Evolutionary conservation across 164 flowering plant genomes (phyloP), one percentile per base, ranked within the genome.

Genomic region (Chloranthus sessilifolius): DNA sequence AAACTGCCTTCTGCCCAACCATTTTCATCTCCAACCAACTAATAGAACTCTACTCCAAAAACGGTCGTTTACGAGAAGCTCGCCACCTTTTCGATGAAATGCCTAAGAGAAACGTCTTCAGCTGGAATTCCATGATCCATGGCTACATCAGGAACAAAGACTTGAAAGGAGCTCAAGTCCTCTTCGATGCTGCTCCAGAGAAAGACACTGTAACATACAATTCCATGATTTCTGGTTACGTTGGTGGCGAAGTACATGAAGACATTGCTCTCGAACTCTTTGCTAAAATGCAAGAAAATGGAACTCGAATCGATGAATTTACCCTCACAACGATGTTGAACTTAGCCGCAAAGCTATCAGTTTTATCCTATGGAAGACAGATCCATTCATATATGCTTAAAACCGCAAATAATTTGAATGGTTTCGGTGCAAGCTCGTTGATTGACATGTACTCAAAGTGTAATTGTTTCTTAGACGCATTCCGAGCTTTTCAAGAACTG

Each of bases 371-470:
- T 49, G 95, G 91, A 3, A 57, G n/a, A 62, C 87, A 85, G 53
- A 19, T 88, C 59, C 97, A 88, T 48, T 67, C 73, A 0, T 74
- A 52, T 46, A 79, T 88, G 88, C 64, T 81, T 60, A 85, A 83
- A 56, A 76, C 78, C 19, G 82, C 57, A 0, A 76, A 78, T 73
- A 71, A 67, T 62, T 50, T 7, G 2, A 67, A 63, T 47, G 61
- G 60, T 47, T 85, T 79, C 47, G 69, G 77, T 1, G 47, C 64
- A 37, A 80, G 85, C 58, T 79, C 95, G 12, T 63, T 83, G 34
- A 62, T 85, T 47, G 87, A 83, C 36, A 84, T 90, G 97, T 87
- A 90, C 42, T 84, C 97, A 0, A 90, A 87, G 69, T 79, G 89
- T 57, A 74, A 73, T 48, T 52, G 60, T 50, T 81, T 78, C 43